These are phyloP conservation scores for Metschnikowia proteae DNA, from an alignment of 805 yeast species.

Conservation along the genomic window DNA sequence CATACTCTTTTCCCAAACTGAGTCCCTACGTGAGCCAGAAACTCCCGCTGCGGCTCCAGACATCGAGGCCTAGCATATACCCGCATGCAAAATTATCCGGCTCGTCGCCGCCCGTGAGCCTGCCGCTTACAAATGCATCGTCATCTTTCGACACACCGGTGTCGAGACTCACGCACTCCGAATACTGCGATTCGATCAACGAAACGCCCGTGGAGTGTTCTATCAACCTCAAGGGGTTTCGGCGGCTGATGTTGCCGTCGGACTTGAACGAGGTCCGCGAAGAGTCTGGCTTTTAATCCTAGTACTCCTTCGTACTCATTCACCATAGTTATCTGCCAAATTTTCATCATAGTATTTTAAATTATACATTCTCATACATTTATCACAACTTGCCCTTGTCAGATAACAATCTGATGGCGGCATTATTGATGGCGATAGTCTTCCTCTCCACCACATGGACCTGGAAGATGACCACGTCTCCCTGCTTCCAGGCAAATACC, in stretches of 20 bases:
- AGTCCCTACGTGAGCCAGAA: not conserved
- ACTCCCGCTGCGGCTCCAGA: constrained; percentile 3
- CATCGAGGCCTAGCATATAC: constrained; percentile 11
- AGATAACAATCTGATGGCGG: constrained; percentile 63
- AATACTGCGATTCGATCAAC: constrained; percentile 35
- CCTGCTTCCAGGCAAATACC: constrained; percentile 80
- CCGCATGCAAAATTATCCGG: constrained; percentile 6
- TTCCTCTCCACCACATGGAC: constrained; percentile 76
- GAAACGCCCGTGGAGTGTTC: constrained; percentile 39
- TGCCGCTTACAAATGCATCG: constrained; percentile 28
- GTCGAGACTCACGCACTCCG: constrained; percentile 15
- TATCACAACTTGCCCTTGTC: constrained; percentile 39
- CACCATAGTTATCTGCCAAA: no score
- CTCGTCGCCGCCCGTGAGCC: constrained; percentile 32
- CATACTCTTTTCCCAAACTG: constrained; percentile 5
- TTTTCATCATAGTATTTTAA: no score
- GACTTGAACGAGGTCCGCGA: constrained; percentile 10
- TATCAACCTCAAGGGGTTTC: constrained; percentile 14
- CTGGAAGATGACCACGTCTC: constrained; percentile 71
- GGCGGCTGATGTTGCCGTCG: not conserved
- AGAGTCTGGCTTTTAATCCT: constrained; percentile 4
- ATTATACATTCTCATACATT: no score
- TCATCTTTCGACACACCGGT: constrained; percentile 21
- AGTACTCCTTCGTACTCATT: not conserved
- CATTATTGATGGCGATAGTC: constrained; percentile 76